Conservation (phyloP, 2,329 filamentous ascomycete species). For the Calonectria ilicicola region DNA sequence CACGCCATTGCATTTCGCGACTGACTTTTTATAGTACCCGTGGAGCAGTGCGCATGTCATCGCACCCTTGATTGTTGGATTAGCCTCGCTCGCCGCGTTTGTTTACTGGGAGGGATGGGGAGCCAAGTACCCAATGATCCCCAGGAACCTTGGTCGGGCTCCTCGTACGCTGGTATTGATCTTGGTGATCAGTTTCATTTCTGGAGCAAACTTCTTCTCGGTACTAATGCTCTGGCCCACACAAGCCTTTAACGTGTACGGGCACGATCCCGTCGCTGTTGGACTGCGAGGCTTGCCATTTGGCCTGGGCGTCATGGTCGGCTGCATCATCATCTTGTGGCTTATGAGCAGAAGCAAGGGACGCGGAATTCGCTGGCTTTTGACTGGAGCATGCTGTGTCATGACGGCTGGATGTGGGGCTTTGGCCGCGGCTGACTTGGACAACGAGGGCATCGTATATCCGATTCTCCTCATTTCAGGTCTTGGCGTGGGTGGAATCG, state of each 20-base stretch:
- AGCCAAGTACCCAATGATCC: not conserved
- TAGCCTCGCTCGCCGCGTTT: not conserved
- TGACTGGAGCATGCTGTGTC: not conserved
- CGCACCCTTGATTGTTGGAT: not conserved
- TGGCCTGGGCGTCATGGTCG: not conserved
- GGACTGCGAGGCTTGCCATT: not conserved
- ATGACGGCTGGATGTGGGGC: not conserved
- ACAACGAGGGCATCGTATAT: not conserved
- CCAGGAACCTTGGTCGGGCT: not conserved
- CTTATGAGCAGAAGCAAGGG: not conserved
- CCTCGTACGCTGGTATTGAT: not conserved
- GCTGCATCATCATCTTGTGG: not conserved
- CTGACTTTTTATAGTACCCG: not conserved
- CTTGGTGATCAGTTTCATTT: not conserved
- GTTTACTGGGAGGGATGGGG: not conserved
- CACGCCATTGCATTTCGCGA: not conserved
- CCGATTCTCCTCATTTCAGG: not conserved
- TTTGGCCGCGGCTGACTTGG: not conserved
- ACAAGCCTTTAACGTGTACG: not conserved
- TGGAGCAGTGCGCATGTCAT: not conserved
- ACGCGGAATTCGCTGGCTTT: not conserved
- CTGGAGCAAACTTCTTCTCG: not conserved
- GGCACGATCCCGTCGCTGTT: not conserved
- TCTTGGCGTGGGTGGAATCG: conserved; percentile 5
- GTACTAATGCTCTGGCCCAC: conserved; percentile 1